phyloP scores from a whole-genome alignment of 768 basidiomycete genomes.

The Inosperma sp. region DNA sequence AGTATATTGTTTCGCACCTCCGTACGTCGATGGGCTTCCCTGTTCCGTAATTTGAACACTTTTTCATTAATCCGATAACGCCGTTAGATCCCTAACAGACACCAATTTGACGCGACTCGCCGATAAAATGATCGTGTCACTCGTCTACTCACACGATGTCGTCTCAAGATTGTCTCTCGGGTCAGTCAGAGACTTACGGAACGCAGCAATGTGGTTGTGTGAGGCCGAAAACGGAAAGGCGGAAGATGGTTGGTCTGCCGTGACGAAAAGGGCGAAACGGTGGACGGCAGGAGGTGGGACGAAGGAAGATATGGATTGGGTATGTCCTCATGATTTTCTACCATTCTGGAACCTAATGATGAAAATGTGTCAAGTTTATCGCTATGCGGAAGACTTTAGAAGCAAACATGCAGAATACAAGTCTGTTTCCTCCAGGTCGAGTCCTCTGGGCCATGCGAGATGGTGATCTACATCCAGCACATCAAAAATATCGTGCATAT shows the following conservation, averaged over 20 bases:
- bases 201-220: slow-evolving; percentile 76
- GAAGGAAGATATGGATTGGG: slow-evolving; percentile 54
- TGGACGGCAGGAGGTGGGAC: slow-evolving; percentile 56
- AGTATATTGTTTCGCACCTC: slow-evolving; percentile 77
- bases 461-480: slow-evolving; percentile 58
- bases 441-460: slow-evolving; percentile 79
- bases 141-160: slow-evolving; percentile 80
- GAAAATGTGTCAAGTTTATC: slow-evolving; percentile 51
- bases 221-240: slow-evolving; percentile 47
- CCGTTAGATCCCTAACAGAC: slow-evolving; percentile 55
- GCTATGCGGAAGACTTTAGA: slow-evolving; percentile 79
- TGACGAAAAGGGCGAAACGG: slow-evolving; percentile 46
- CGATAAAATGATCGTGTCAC: slow-evolving; percentile 63
- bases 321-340: slow-evolving; percentile 22
- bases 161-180: slow-evolving; percentile 76
- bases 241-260: slow-evolving; percentile 50
- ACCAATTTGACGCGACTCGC: slow-evolving; percentile 55
- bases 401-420: slow-evolving; percentile 72
- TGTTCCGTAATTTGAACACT: slow-evolving; percentile 2
- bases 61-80: too few relatives aligned
- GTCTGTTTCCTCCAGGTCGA: slow-evolving; percentile 72
- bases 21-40: slow-evolving; percentile 41
- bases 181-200: slow-evolving; percentile 68
- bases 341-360: slow-evolving; percentile 3
- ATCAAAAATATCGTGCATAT: slow-evolving; percentile 32